Percentiles rank a stretch among this genome's conserved stretches.
These are phyloP conservation scores for Lentinula aciculospora DNA, from an alignment of 768 basidiomycete species.

Conservation along the genomic window DNA sequence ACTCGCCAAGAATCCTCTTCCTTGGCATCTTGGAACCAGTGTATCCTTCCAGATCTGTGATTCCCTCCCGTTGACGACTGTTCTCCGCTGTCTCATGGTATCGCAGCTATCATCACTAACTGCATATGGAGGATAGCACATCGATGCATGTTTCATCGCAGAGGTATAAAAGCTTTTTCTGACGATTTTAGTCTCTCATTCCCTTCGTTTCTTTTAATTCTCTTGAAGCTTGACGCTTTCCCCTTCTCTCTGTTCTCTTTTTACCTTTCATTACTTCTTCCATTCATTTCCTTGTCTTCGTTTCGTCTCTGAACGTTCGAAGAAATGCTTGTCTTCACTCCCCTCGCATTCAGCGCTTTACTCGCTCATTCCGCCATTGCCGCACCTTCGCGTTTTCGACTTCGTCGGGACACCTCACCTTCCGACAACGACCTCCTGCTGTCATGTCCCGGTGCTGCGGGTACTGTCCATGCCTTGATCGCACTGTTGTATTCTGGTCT, in stretches of 20 bases:
- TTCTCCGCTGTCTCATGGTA: too few relatives aligned
- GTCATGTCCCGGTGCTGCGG: conserved; percentile 3
- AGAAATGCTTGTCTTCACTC: background rate
- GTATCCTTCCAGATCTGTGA: too few relatives aligned
- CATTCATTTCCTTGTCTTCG: too few relatives aligned
- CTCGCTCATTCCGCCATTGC: background rate
- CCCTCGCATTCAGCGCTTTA: background rate
- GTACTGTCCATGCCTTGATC: background rate
- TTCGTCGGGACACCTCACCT: background rate
- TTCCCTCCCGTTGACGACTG: too few relatives aligned
- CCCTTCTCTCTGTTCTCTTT: background rate
- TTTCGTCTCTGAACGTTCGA: background rate
- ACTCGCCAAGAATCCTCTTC: too few relatives aligned
- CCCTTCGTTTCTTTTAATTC: background rate
- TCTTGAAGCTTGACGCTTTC: background rate
- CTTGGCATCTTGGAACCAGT: too few relatives aligned
- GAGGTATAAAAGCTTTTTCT: background rate
- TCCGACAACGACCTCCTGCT: conserved; percentile 1
- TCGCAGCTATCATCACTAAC: too few relatives aligned
- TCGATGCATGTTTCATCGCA: too few relatives aligned
- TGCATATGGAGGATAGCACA: too few relatives aligned
- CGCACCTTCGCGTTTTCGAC: background rate
- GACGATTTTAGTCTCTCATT: background rate
- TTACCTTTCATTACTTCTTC: too few relatives aligned
- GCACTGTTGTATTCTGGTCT: background rate